Evolutionary conservation across 306 rosid species (phyloP).

Genomic region (Alnus rubra): DNA sequence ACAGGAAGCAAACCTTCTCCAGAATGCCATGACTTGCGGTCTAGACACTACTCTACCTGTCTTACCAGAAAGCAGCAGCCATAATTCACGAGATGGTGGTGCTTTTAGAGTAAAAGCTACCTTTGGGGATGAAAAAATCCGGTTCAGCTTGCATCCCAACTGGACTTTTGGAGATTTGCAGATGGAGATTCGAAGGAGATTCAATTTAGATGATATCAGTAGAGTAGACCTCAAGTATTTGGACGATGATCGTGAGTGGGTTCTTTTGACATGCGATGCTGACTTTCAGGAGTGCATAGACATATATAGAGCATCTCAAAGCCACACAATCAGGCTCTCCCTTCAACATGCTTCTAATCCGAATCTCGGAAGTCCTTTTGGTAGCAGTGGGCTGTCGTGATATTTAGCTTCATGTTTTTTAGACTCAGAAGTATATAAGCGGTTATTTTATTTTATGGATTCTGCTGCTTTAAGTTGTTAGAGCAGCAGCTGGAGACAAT

Average conservation of each 20-base stretch:
- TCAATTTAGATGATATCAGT: constrained; percentile 45
- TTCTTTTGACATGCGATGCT: constrained; percentile 50
- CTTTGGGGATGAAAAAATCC: constrained; percentile 50
- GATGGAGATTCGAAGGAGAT: constrained; percentile 55
- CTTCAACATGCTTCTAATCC: constrained; percentile 46
- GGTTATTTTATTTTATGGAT: background rate
- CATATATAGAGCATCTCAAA: constrained; percentile 44
- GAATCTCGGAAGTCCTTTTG: constrained; percentile 36
- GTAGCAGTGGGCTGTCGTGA: constrained; percentile 34
- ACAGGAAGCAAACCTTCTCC: constrained; percentile 38
- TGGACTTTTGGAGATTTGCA: constrained; percentile 48
- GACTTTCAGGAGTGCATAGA: constrained; percentile 64
- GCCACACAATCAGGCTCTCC: constrained; percentile 51
- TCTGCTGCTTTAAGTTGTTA: constrained; percentile 1
- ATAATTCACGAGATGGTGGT: constrained; percentile 17
- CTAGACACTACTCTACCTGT: constrained; percentile 27
- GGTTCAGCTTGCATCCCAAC: constrained; percentile 47
- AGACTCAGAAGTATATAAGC: background rate
- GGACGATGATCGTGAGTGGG: constrained; percentile 60
- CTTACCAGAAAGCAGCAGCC: constrained; percentile 15
- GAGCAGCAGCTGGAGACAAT: constrained; percentile 2
- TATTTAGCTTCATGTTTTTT: background rate
- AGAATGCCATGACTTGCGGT: background rate
- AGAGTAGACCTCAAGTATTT: constrained; percentile 44
- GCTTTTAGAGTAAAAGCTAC: constrained; percentile 56